phyloP scores from a whole-genome alignment of 768 basidiomycete species.

The Pisolithus sp. region DNA sequence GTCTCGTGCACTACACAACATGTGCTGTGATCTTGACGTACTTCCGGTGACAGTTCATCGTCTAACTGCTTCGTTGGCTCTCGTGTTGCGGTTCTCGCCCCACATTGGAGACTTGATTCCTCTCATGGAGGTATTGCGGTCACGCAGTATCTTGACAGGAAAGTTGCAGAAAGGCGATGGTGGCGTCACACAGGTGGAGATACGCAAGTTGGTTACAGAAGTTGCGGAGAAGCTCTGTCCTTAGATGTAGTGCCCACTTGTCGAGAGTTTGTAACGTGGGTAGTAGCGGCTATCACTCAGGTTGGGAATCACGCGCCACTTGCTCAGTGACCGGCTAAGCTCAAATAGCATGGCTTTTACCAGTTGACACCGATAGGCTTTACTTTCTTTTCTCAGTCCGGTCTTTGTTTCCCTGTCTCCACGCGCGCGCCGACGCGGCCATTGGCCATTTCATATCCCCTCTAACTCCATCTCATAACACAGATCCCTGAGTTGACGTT shows the following conservation, averaged over 20 bases:
- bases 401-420: background rate
- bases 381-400: background rate
- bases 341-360: too few relatives aligned
- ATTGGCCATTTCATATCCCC: background rate
- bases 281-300: too few relatives aligned
- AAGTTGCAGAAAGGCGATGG: constrained; percentile 49
- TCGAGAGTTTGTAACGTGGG: too few relatives aligned
- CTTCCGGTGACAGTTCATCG: constrained; percentile 60
- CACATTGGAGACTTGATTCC: constrained; percentile 49
- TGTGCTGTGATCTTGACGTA: background rate
- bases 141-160: constrained; percentile 45
- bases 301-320: too few relatives aligned
- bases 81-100: constrained; percentile 72
- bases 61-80: constrained; percentile 69
- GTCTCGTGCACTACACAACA: constrained; percentile 1
- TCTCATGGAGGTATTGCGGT: constrained; percentile 68
- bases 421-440: background rate
- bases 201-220: constrained; percentile 59
- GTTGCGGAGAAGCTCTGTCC: constrained; percentile 42
- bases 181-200: constrained; percentile 57
- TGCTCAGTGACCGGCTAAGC: too few relatives aligned
- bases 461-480: constrained; percentile 14
- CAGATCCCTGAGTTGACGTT: background rate
- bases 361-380: too few relatives aligned
- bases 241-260: constrained; percentile 3